Conservation (phyloP, 345 rosid genomes). For the Cardiospermum halicacabum region DNA sequence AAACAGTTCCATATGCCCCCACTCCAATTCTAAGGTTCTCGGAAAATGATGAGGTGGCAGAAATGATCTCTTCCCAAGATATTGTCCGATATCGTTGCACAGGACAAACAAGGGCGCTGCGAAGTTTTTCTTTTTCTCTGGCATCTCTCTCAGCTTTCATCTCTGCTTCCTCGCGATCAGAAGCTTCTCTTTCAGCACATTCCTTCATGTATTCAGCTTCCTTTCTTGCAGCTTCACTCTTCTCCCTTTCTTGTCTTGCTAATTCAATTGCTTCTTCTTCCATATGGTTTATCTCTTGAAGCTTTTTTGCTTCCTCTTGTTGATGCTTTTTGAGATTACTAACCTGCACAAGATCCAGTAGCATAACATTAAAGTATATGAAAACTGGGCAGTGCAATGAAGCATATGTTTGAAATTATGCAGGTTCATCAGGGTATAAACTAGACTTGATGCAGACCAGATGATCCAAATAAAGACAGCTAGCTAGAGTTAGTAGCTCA, state of each 20-base stretch:
- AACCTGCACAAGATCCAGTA: conserved; percentile 33
- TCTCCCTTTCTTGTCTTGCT: conserved; percentile 57
- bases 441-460: neutral
- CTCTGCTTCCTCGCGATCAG: conserved; percentile 54
- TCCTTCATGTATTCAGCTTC: conserved; percentile 46
- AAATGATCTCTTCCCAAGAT: conserved; percentile 77
- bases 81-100: conserved; percentile 46
- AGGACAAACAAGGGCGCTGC: conserved; percentile 51
- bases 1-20: conserved; percentile 87
- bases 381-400: neutral
- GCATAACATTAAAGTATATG: neutral
- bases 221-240: conserved; percentile 44
- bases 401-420: neutral
- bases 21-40: conserved; percentile 61
- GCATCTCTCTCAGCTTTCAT: conserved; percentile 43
- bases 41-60: conserved; percentile 78
- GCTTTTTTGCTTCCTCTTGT: conserved; percentile 51
- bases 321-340: conserved; percentile 38
- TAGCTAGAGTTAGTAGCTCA: neutral
- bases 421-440: neutral
- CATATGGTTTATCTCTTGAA: conserved; percentile 41
- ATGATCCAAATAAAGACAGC: neutral
- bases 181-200: conserved; percentile 48
- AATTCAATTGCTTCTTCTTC: conserved; percentile 54
- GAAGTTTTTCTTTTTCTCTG: conserved; percentile 69